A percentile compares a stretch with the other conserved stretches of the same genome.
Conservation (phyloP, 2,329 filamentous ascomycete species). For the Exophiala lecanii-corni region DNA sequence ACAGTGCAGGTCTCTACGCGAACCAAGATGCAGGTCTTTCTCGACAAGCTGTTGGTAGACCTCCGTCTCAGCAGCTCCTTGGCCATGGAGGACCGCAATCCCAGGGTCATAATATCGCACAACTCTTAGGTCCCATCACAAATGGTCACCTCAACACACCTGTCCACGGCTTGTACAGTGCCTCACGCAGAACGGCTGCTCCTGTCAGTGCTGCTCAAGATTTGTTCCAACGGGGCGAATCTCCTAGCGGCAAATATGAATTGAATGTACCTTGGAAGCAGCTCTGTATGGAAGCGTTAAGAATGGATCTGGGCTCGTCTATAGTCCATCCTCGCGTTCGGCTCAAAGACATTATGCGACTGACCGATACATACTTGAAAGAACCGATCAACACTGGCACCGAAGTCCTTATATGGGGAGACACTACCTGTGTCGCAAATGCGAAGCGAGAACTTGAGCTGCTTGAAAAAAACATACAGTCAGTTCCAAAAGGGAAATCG, state of each 20-base stretch:
- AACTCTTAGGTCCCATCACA: background rate
- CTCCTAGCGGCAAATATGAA: slow-evolving; percentile 5
- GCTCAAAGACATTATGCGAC: slow-evolving; percentile 13
- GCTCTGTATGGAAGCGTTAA: slow-evolving; percentile 5
- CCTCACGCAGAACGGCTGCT: background rate
- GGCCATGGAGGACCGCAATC: background rate
- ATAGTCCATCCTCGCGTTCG: slow-evolving; percentile 9
- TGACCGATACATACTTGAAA: slow-evolving; percentile 17
- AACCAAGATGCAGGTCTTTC: slow-evolving; percentile 2
- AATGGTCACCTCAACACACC: background rate
- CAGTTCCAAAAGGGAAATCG: slow-evolving; percentile 1
- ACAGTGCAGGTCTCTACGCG: slow-evolving; percentile 8
- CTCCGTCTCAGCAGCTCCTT: background rate
- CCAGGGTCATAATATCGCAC: background rate
- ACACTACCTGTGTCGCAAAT: slow-evolving; percentile 10
- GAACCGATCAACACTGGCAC: slow-evolving; percentile 10
- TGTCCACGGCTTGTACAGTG: background rate
- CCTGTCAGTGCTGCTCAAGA: background rate
- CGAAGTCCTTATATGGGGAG: slow-evolving; percentile 23
- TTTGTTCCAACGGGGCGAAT: background rate
- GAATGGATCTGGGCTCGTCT: slow-evolving; percentile 2
- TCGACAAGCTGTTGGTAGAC: background rate
- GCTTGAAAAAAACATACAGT: slow-evolving; percentile 18
- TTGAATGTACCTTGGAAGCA: slow-evolving; percentile 9
- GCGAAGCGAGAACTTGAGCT: slow-evolving; percentile 11